A percentile compares a stretch with the other conserved stretches of the same genome.
Conservation (phyloP, 768 basidiomycete species). For the Lactifluus volemus region DNA sequence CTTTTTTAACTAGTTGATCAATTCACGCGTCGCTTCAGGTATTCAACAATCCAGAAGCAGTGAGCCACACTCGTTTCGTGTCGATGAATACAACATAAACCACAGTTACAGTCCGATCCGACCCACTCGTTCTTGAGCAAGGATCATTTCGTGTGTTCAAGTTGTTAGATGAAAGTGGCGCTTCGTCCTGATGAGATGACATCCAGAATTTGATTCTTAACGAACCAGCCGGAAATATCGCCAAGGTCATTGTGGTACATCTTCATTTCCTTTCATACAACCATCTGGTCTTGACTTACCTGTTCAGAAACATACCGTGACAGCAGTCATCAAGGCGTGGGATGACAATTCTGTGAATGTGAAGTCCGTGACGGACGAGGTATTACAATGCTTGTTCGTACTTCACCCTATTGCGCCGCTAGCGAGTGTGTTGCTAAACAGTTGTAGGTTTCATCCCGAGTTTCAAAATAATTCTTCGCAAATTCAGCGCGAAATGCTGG, state of each 20-base stretch:
- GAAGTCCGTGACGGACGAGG: slow-evolving; percentile 48
- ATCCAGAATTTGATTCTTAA: slow-evolving; percentile 70
- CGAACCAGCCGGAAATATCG: slow-evolving; percentile 72
- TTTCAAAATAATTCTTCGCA: slow-evolving; percentile 58
- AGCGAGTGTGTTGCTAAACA: not conserved
- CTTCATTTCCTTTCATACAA: not conserved
- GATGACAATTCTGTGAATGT: slow-evolving; percentile 59
- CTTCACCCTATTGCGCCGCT: not conserved
- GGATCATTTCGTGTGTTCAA: slow-evolving; percentile 69
- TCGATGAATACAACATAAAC: not conserved
- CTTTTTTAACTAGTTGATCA: not conserved
- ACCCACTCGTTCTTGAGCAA: slow-evolving; percentile 87
- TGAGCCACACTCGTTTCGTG: slow-evolving; percentile 33
- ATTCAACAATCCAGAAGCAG: slow-evolving; percentile 75
- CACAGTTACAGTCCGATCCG: slow-evolving; percentile 55
- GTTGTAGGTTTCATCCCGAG: slow-evolving; percentile 69
- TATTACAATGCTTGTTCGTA: slow-evolving; percentile 56
- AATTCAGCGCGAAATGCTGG: slow-evolving; percentile 71
- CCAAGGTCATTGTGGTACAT: slow-evolving; percentile 56
- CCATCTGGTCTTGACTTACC: not conserved
- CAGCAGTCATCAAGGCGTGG: slow-evolving; percentile 71
- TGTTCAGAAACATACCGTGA: slow-evolving; percentile 52
- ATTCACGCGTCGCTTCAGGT: slow-evolving; percentile 29
- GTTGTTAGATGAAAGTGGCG: slow-evolving; percentile 10
- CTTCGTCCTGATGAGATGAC: not conserved